A percentile compares a stretch with the other conserved stretches of the same genome.
phyloP scores from a whole-genome alignment of 805 yeast genomes.

The Nakazawaea wyomingensis region DNA sequence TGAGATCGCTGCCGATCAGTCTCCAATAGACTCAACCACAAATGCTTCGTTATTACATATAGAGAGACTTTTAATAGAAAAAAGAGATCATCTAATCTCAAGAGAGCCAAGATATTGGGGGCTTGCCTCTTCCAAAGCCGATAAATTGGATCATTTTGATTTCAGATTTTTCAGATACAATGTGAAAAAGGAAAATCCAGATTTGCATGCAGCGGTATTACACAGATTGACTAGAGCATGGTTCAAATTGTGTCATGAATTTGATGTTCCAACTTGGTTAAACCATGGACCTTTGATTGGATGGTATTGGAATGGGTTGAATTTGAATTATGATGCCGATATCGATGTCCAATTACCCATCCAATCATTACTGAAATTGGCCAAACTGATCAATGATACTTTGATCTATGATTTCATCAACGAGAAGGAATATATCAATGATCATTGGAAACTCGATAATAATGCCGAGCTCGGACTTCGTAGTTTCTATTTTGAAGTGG shows the following conservation, averaged over 20 bases:
- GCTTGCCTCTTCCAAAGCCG: conserved; percentile 1
- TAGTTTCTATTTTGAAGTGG: conserved; percentile 27
- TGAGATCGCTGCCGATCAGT: conserved; percentile 66
- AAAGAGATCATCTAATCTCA: not conserved
- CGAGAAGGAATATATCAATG: conserved; percentile 4
- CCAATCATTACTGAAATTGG: conserved; percentile 35
- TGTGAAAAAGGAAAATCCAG: not conserved
- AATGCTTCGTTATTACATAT: conserved; percentile 22
- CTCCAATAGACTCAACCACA: conserved; percentile 53
- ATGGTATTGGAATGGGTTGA: conserved; percentile 55
- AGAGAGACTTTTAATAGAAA: not conserved
- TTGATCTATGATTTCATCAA: conserved; percentile 36
- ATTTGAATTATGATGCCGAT: conserved; percentile 58
- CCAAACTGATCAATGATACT: conserved; percentile 43
- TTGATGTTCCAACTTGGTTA: conserved; percentile 46
- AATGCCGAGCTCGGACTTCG: conserved; percentile 24
- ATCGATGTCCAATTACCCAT: conserved; percentile 57
- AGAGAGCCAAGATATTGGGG: conserved; percentile 7
- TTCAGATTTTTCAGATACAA: conserved; percentile 3
- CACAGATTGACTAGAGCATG: conserved; percentile 43
- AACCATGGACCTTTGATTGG: conserved; percentile 57
- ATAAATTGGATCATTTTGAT: conserved; percentile 4
- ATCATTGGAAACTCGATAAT: conserved; percentile 15
- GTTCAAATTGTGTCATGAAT: conserved; percentile 36
- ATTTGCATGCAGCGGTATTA: conserved; percentile 17